Base-by-base conservation (phyloP, 306 rosid species). In the Acacia melanoxylon region DNA sequence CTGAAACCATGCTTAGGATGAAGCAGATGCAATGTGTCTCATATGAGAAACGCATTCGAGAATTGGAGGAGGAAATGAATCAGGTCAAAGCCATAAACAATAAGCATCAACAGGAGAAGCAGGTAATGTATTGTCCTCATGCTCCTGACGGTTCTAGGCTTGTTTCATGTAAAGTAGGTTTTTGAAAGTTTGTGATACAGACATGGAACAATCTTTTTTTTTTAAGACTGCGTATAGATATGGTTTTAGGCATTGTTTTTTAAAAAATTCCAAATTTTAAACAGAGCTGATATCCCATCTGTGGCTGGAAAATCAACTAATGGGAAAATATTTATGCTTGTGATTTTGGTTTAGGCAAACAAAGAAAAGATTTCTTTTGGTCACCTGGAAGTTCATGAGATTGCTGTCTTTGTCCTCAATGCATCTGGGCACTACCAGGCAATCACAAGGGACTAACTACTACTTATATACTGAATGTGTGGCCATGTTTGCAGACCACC, bases 81-180 rank as follows among this genome's bases (percentile, higher is more conserved):
- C 91, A 87, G 83, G 94, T 92, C 84, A 90, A 92, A 85, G 87
- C 97, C 31, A 87, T 91, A 74, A 90, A 87, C 86, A 81, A 91
- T 46, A 92, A 95, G 86, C 99, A 86, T 87, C 98, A 92, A 89
- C 92, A 89, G 35, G 99, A 88, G 88, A 95, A 93, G 83, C 97
- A 93, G 99, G 99, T 95, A 85, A 77, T 27, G 22, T 78, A 14
- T 66, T 56, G 27, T 72, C 51, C 59, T 49, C 67, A 2, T 79
- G 79, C 76, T 51, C 37, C 33, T 73, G 76, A 41, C 29, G 31
- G 35, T 80, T 56, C 54, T 44, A 41, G 45, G 62, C 19, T 49
- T 10, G 9, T 80, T 61, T 78, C 42, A 62, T 62, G 68, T 62
- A 27, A 3, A 62, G 33, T 10, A 22, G 11, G 63, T 58, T 58